Base-by-base conservation (phyloP, 2,329 filamentous ascomycete species). In the Epichloe brachyelytri region DNA sequence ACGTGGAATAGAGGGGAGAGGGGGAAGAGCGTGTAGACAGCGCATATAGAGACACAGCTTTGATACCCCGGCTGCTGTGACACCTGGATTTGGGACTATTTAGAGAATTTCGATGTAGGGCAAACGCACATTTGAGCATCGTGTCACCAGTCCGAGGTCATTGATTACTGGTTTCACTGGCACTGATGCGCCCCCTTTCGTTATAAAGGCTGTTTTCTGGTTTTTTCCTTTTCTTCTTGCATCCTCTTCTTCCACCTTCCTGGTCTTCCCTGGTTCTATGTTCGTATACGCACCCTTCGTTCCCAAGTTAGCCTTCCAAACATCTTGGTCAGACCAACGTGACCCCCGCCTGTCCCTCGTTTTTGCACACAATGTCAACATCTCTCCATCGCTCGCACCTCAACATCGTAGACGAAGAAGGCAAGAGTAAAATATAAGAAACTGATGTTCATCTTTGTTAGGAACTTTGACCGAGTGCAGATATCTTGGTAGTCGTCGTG, bases 401-500 rank as follows among this genome's bases (percentile, higher is more conserved):
- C 33, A 36, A 30, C 40, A 43, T 33, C 26, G 12, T 36, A 20
- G 17, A 49, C 19, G 8, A 43, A 8, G n/a, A n/a, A 19, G 33
- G 39, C 4, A 7, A 49, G n/a, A 22, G 15, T 11, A 26, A 10
- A 43, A 22, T 17, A 44, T 30, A 30, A 14, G 14, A 34, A 17
- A 38, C 19, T 22, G 7, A 40, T 45, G 43, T 38, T 38, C 11
- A 39, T 50, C n/a, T 50, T 41, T 39, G 22, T 20, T 17, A 8
- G 30, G 10, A 20, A 45, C 30, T 22, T 45, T 33, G 48, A 19
- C 43, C 15, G 26, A 49, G 46, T 34, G 43, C 47, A 39, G 20
- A 39, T n/a, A 46, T 30, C 30, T 46, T 50, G 38, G 20, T 44
- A 14, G 47, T 53, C 46, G 46, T 49, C 40, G 39, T 44, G 20